Percentiles rank a stretch among this genome's conserved stretches.
phyloP scores from a whole-genome alignment of 805 yeast genomes.

The Candida silvatica region DNA sequence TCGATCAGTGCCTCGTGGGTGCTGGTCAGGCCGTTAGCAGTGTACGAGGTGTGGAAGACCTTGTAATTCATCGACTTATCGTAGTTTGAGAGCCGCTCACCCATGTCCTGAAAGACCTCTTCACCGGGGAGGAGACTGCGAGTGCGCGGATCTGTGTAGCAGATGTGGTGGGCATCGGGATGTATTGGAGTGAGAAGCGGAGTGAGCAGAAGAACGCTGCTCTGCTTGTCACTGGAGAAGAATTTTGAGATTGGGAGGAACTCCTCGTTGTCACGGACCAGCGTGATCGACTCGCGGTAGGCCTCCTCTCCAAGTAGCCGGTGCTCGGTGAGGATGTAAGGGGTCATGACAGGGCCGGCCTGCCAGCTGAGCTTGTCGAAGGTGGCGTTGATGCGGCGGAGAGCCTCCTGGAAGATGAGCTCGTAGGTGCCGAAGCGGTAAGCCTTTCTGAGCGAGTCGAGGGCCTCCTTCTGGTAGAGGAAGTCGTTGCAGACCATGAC shows the following conservation, averaged over 20 bases:
- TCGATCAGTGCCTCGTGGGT: slow-evolving; percentile 47
- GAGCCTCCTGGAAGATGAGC: slow-evolving; percentile 29
- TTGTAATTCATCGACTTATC: slow-evolving; percentile 27
- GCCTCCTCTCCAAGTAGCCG: slow-evolving; percentile 34
- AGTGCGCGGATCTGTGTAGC: slow-evolving; percentile 2
- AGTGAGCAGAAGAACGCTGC: slow-evolving; percentile 23
- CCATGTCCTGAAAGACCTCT: slow-evolving; percentile 45
- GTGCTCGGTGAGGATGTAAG: slow-evolving; percentile 32
- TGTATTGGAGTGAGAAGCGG: slow-evolving; percentile 25
- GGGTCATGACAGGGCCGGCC: slow-evolving; percentile 21
- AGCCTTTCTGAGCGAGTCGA: slow-evolving; percentile 28
- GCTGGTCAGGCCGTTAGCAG: slow-evolving; percentile 47
- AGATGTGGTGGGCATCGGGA: slow-evolving; percentile 6
- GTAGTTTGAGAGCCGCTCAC: slow-evolving; percentile 34
- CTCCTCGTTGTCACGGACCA: slow-evolving; percentile 45
- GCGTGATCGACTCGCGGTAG: slow-evolving; percentile 42
- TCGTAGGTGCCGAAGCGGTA: slow-evolving; percentile 31
- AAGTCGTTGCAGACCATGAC: slow-evolving; percentile 53
- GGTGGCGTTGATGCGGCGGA: slow-evolving; percentile 34
- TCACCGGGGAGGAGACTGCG: slow-evolving; percentile 29
- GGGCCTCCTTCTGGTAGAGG: slow-evolving; percentile 47
- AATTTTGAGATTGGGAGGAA: slow-evolving; percentile 38
- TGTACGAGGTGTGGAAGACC: slow-evolving; percentile 49
- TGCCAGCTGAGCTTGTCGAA: slow-evolving; percentile 37
- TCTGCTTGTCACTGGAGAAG: slow-evolving; percentile 20